These are phyloP conservation scores for Candida pseudoglaebosa DNA, from an alignment of 805 yeast species.

Conservation along the genomic window DNA sequence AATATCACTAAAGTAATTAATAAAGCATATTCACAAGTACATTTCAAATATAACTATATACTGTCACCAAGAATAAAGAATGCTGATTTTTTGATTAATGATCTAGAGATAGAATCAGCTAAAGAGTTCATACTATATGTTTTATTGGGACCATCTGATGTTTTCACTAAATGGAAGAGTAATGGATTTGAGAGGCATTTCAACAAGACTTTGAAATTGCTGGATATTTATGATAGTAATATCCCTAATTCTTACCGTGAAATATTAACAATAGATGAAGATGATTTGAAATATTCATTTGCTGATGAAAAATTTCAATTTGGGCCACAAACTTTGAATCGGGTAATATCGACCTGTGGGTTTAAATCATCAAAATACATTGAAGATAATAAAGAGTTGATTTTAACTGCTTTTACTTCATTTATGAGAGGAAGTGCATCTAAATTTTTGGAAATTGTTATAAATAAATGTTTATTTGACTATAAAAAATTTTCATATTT, in stretches of 20 bases:
- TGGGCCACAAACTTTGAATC: slow-evolving; percentile 11
- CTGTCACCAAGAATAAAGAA: slow-evolving; percentile 38
- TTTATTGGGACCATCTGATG: slow-evolving; percentile 22
- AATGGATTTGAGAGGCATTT: slow-evolving; percentile 25
- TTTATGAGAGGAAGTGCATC: slow-evolving; percentile 41
- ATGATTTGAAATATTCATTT: not conserved
- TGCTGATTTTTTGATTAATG: slow-evolving; percentile 15
- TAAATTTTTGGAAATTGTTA: slow-evolving; percentile 20
- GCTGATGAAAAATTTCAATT: slow-evolving; percentile 7
- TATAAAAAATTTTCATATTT: slow-evolving; percentile 7
- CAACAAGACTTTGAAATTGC: slow-evolving; percentile 15
- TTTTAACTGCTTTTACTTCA: slow-evolving; percentile 52
- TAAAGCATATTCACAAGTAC: slow-evolving; percentile 47
- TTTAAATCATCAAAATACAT: slow-evolving; percentile 10
- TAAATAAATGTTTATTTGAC: slow-evolving; percentile 14
- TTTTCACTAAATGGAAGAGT: slow-evolving; percentile 16
- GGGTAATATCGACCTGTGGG: slow-evolving; percentile 27
- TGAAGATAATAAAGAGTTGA: slow-evolving; percentile 21
- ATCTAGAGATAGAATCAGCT: slow-evolving; percentile 20
- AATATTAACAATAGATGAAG: not conserved
- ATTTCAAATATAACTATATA: slow-evolving; percentile 41
- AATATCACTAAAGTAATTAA: slow-evolving; percentile 33
- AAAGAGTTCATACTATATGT: slow-evolving; percentile 19
- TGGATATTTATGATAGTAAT: slow-evolving; percentile 12
- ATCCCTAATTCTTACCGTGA: not conserved